These are phyloP conservation scores for Spergularia marina DNA, from an alignment of 148 eudicot species.

Conservation along the genomic window DNA sequence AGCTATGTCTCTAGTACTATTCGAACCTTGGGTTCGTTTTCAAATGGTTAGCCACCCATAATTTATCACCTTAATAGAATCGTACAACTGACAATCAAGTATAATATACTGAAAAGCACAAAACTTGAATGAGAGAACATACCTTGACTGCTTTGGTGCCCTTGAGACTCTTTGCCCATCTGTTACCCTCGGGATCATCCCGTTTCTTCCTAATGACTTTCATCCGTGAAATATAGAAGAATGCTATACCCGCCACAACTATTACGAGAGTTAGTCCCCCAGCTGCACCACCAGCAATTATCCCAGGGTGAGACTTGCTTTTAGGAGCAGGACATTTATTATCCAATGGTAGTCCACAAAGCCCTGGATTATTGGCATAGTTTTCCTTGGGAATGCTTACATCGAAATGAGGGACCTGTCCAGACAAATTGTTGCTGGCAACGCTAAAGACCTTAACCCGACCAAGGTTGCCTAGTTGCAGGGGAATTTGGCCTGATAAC, in stretches of 20 bases:
- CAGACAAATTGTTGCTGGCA: constrained; percentile 37
- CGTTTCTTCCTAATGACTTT: constrained; percentile 34
- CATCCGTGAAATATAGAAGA: constrained; percentile 31
- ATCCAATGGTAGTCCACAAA: constrained; percentile 36
- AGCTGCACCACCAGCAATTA: constrained; percentile 30
- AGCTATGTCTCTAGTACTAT: not conserved
- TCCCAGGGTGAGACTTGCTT: constrained; percentile 19
- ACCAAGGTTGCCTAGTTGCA: constrained; percentile 26
- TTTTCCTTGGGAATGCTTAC: not conserved
- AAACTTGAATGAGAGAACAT: constrained; percentile 16
- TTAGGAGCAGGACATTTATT: constrained; percentile 11
- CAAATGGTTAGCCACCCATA: not conserved
- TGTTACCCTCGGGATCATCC: constrained; percentile 50
- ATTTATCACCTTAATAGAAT: not conserved
- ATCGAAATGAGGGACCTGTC: constrained; percentile 31
- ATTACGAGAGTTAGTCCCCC: constrained; percentile 34
- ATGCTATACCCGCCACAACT: constrained; percentile 25
- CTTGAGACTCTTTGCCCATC: constrained; percentile 51
- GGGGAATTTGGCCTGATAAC: constrained; percentile 41
- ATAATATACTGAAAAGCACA: not conserved
- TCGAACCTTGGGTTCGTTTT: not conserved
- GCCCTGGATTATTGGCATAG: constrained; percentile 39
- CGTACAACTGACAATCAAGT: not conserved
- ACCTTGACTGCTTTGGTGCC: constrained; percentile 45
- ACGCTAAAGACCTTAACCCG: constrained; percentile 39